phyloP scores from a whole-genome alignment of 768 basidiomycete genomes.

The Boletellus ananiceps region DNA sequence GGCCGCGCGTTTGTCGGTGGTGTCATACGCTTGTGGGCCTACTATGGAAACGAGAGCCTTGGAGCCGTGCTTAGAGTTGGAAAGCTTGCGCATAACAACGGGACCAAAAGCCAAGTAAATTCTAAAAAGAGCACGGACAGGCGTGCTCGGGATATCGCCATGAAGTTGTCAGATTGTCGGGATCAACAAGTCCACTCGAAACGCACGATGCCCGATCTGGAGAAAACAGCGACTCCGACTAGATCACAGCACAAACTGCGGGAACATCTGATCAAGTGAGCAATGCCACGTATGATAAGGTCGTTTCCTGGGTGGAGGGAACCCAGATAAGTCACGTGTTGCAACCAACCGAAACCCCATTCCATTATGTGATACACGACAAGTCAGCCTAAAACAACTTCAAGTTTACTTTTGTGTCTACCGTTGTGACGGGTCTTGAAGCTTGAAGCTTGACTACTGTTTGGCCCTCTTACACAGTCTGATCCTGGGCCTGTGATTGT shows the following conservation, averaged over 20 bases:
- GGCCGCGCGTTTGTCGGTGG: neutral
- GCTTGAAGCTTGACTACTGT: too few species aligned
- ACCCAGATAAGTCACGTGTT: too few species aligned
- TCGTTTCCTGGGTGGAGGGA: neutral
- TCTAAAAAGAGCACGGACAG: neutral
- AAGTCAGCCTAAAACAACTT: too few species aligned
- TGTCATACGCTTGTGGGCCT: neutral
- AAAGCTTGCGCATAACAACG: neutral
- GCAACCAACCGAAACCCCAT: too few species aligned
- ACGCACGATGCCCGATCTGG: neutral
- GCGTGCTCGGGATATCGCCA: neutral
- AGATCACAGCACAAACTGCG: neutral
- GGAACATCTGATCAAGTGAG: neutral
- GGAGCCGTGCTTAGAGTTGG: neutral
- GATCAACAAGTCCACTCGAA: neutral
- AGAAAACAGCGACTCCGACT: neutral
- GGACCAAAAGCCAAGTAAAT: neutral
- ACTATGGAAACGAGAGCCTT: neutral
- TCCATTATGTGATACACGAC: too few species aligned
- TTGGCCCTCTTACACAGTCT: too few species aligned
- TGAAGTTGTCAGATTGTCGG: neutral
- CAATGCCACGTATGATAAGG: neutral
- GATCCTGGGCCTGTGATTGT: too few species aligned
- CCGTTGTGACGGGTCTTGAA: too few species aligned
- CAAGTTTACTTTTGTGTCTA: too few species aligned